phyloP scores from a whole-genome alignment of 768 basidiomycete species.

The Rhodocollybia butyracea region DNA sequence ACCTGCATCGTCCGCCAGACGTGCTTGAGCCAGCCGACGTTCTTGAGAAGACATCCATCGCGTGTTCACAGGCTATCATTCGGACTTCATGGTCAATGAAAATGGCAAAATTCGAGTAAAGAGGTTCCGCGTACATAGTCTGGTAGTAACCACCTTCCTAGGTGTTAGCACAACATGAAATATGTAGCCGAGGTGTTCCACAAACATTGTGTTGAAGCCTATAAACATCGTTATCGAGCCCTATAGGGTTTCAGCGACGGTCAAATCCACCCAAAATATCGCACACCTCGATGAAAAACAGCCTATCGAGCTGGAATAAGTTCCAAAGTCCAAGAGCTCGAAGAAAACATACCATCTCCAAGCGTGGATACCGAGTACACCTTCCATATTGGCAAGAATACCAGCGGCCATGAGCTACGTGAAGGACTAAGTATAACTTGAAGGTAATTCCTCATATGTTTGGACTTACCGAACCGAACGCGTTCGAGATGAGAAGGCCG shows the following conservation, averaged over 20 bases:
- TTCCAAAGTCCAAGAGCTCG: background rate
- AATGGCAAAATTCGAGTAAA: background rate
- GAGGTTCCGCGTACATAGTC: constrained; percentile 44
- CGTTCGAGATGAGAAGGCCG: constrained; percentile 61
- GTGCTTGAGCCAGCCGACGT: constrained; percentile 57
- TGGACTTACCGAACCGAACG: constrained; percentile 56
- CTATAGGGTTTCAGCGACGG: constrained; percentile 30
- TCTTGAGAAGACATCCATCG: constrained; percentile 51
- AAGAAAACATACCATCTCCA: constrained; percentile 63
- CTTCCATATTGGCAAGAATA: constrained; percentile 68
- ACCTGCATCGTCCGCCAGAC: constrained; percentile 65
- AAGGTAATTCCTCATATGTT: background rate
- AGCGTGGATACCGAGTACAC: constrained; percentile 58
- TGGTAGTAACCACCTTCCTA: constrained; percentile 49
- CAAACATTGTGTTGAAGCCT: constrained; percentile 51
- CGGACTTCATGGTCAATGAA: background rate
- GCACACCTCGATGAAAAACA: constrained; percentile 67
- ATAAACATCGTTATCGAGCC: constrained; percentile 62
- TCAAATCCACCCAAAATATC: too few species aligned
- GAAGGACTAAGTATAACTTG: background rate
- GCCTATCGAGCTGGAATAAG: constrained; percentile 31
- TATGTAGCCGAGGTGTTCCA: background rate
- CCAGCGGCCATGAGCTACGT: constrained; percentile 69
- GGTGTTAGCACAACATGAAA: background rate
- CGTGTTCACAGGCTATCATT: constrained; percentile 54